These are phyloP conservation scores for Kalmanozyma brasiliensis DNA, from an alignment of 1,284 basidiomycete genomes.

Conservation along the genomic window DNA sequence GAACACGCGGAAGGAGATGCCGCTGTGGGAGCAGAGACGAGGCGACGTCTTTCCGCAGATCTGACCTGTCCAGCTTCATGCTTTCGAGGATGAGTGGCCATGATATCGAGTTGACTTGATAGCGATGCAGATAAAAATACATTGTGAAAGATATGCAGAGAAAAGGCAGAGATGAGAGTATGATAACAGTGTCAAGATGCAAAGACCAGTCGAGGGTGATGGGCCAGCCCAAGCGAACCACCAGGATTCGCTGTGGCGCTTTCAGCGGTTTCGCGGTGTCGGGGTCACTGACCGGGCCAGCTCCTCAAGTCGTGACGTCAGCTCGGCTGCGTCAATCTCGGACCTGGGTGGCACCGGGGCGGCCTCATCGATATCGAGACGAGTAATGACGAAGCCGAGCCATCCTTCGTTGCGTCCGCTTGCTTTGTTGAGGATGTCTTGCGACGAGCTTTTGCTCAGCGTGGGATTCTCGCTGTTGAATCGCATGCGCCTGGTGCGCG, in stretches of 20 bases:
- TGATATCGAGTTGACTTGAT: constrained; percentile 5
- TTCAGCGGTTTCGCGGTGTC: not conserved
- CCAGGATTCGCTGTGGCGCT: no score
- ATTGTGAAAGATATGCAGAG: constrained; percentile 2
- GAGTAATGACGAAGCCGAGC: constrained; percentile 40
- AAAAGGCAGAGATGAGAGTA: no score
- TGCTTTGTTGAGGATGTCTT: no score
- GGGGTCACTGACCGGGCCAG: constrained; percentile 13
- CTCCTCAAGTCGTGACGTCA: constrained; percentile 18
- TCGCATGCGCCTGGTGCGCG: constrained; percentile 15
- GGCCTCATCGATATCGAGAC: constrained; percentile 14
- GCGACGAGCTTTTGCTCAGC: constrained; percentile 9
- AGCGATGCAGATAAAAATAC: constrained; percentile 26
- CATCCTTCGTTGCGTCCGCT: constrained; percentile 28
- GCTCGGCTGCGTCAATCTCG: constrained; percentile 32
- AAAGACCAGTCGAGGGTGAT: no score
- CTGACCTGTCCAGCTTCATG: constrained; percentile 1
- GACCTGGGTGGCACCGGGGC: constrained; percentile 10
- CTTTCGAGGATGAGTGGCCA: not conserved
- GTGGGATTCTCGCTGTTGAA: constrained; percentile 35
- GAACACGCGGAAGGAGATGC: constrained; percentile 60
- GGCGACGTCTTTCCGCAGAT: constrained; percentile 58
- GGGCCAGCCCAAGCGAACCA: no score
- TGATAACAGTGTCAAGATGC: no score
- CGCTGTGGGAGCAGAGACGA: constrained; percentile 62